These are phyloP conservation scores for Torulaspora maleeae DNA, from an alignment of 805 yeast genomes.

Conservation along the genomic window DNA sequence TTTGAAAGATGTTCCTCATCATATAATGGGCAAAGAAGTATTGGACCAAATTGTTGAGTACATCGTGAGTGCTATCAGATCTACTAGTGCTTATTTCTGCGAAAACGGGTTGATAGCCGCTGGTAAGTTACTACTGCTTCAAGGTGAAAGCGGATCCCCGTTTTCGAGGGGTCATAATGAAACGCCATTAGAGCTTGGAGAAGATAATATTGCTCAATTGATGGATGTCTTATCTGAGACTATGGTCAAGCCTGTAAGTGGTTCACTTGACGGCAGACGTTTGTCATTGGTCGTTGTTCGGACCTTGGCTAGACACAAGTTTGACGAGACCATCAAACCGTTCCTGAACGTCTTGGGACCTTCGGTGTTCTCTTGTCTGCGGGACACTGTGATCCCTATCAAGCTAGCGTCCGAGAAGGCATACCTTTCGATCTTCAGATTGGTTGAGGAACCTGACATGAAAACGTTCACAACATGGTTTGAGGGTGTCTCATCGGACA, in stretches of 20 bases:
- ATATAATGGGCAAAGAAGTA: slow-evolving; percentile 51
- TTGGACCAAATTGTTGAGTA: slow-evolving; percentile 47
- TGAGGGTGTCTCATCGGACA: slow-evolving; percentile 35
- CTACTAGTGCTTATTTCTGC: slow-evolving; percentile 47
- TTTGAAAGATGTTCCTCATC: slow-evolving; percentile 68
- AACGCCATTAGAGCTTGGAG: slow-evolving; percentile 39
- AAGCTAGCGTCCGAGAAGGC: slow-evolving; percentile 94
- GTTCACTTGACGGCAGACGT: slow-evolving; percentile 73
- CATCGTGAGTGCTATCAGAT: slow-evolving; percentile 43
- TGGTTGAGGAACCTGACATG: slow-evolving; percentile 62
- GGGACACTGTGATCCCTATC: slow-evolving; percentile 87
- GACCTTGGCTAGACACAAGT: slow-evolving; percentile 64
- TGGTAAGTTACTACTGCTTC: slow-evolving; percentile 68
- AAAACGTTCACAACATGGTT: slow-evolving; percentile 63
- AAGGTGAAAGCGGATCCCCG: slow-evolving; percentile 41
- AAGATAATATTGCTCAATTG: slow-evolving; percentile 41
- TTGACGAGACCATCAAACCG: slow-evolving; percentile 46
- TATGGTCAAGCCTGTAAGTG: slow-evolving; percentile 51
- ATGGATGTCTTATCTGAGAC: slow-evolving; percentile 48
- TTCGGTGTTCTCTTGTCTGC: slow-evolving; percentile 70
- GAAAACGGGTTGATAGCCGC: slow-evolving; percentile 76
- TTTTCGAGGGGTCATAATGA: slow-evolving; percentile 28
- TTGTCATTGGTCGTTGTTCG: slow-evolving; percentile 69
- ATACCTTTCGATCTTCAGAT: slow-evolving; percentile 61
- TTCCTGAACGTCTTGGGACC: slow-evolving; percentile 58